Base-by-base conservation (phyloP, 2,329 filamentous ascomycete genomes). In the Sclerotinia glacialis region DNA sequence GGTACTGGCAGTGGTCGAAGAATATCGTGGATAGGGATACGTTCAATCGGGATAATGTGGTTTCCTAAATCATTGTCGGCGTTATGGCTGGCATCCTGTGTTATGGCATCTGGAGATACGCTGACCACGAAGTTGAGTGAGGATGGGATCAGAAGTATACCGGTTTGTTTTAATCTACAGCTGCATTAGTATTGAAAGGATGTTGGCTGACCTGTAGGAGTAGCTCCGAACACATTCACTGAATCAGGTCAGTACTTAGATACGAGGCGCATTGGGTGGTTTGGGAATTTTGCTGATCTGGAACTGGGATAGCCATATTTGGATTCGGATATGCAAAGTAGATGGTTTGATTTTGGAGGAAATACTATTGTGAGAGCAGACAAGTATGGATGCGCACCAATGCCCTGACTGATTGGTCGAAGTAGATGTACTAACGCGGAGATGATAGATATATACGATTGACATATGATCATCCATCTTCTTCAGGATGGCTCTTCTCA, bases 261-360 rank as follows among this genome's bases (percentile, higher is more conserved):
- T 14, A 28, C 11, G n/a, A 21, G 14, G 42, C 52, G 62, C 52
- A n/a, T 37, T 26, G 18, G 5, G 26, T 60, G 31, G 14, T 44
- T 34, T 21, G 5, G 40, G 42, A 18, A 42, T 64, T 50, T 50
- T 40, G 50, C 71, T 72, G 54, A 72, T 67, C 44, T 44, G 11
- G 42, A 44, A 65, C 47, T 66, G 40, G 65, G 71, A 68, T 76
- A 97, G 90, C 95, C 95, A 69, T 99, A 97, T 80, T 87, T 99
- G 74, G 95, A 99, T 81, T 95, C 93, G 69, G 95, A 98, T 79
- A 93, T 98, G 89, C 91, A 96, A 81, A 97, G 92, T 81, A 89
- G 95, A 77, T 99, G 95, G 94, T 99, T 94, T 80, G 95, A 99
- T 81, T 99, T 96, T 85, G 95, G 95, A 77, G 95, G 94, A 77